A percentile compares a stretch with the other conserved stretches of the same genome.
Evolutionary conservation across 2,329 filamentous ascomycete species (phyloP).

Genomic region (Aspergillus alliaceus): DNA sequence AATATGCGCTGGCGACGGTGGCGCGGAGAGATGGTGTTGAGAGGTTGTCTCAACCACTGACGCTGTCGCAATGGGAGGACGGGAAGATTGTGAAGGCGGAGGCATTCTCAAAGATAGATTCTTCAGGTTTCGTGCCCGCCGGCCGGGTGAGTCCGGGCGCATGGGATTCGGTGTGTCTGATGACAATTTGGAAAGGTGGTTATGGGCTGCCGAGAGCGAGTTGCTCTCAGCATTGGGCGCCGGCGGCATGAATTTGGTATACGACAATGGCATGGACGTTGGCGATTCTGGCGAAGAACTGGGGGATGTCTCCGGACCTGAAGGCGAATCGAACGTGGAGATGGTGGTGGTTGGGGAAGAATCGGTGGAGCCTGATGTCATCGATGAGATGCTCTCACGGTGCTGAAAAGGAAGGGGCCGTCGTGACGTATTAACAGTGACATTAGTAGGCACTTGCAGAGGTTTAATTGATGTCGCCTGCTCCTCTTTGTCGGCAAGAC

Average conservation of each 20-base stretch:
- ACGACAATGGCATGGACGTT: constrained; percentile 63
- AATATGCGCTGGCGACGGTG: constrained; percentile 59
- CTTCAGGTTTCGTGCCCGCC: constrained; percentile 59
- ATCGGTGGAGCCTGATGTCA: constrained; percentile 77
- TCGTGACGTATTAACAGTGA: constrained; percentile 26
- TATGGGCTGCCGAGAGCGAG: constrained; percentile 21
- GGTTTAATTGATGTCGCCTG: constrained; percentile 24
- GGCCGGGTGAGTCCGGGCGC: constrained; percentile 38
- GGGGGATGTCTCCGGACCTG: constrained; percentile 84
- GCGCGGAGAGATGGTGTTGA: constrained; percentile 47
- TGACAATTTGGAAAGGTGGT: constrained; percentile 29
- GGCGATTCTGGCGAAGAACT: constrained; percentile 92
- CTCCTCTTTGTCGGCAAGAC: constrained; percentile 28
- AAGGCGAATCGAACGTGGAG: constrained; percentile 88
- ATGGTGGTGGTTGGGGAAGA: constrained; percentile 94
- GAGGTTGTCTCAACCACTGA: constrained; percentile 46
- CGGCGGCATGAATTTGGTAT: constrained; percentile 39
- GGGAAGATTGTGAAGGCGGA: constrained; percentile 40
- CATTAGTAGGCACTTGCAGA: constrained; percentile 28
- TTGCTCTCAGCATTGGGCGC: constrained; percentile 28
- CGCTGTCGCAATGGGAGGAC: constrained; percentile 51
- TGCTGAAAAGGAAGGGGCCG: constrained; percentile 35
- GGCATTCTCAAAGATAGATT: constrained; percentile 64
- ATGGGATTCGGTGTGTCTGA: constrained; percentile 35
- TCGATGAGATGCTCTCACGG: constrained; percentile 45